These are phyloP conservation scores for Chaetomiaceae sp. DNA, from an alignment of 2,329 filamentous ascomycete genomes.

Conservation along the genomic window DNA sequence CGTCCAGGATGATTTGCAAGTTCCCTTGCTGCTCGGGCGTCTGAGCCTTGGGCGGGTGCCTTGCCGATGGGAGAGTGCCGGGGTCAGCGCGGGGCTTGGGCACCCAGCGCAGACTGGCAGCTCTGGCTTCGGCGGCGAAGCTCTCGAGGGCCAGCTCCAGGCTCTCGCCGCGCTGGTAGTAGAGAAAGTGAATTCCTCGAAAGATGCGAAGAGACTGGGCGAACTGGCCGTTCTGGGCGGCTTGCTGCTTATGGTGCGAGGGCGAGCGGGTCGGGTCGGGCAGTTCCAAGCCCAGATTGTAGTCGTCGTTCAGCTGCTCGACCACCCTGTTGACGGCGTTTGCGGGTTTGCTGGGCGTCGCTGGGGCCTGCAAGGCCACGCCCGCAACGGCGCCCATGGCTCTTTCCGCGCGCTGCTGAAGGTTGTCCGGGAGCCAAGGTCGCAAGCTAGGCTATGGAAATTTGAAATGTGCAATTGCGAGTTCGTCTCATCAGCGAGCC, in stretches of 20 bases:
- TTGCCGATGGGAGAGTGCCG: conserved; percentile 14
- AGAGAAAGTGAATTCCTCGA: conserved; percentile 21
- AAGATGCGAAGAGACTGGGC: conserved; percentile 22
- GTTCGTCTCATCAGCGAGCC: neutral
- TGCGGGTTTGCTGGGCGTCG: conserved; percentile 16
- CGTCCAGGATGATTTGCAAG: conserved; percentile 24
- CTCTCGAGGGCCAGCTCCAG: conserved; percentile 15
- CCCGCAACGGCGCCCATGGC: neutral
- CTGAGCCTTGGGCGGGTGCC: conserved; percentile 13
- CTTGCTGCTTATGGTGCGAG: conserved; percentile 13
- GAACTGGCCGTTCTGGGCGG: conserved; percentile 13
- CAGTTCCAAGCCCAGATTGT: conserved; percentile 24
- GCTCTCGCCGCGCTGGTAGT: conserved; percentile 15
- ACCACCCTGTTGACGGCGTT: conserved; percentile 19
- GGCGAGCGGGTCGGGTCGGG: conserved; percentile 21
- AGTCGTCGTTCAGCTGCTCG: conserved; percentile 23
- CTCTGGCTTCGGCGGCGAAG: conserved; percentile 23
- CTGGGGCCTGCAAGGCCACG: conserved; percentile 5
- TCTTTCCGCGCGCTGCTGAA: too few relatives aligned
- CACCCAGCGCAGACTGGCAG: conserved; percentile 20
- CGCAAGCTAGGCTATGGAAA: too few relatives aligned
- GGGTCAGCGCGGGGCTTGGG: conserved; percentile 20
- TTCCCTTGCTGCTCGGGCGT: conserved; percentile 16
- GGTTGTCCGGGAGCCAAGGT: too few relatives aligned
- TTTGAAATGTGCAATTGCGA: neutral